Percentiles rank a stretch among this genome's conserved stretches.
These are phyloP conservation scores for Cyclocybe cylindracea DNA, from an alignment of 768 basidiomycete genomes.

Conservation along the genomic window DNA sequence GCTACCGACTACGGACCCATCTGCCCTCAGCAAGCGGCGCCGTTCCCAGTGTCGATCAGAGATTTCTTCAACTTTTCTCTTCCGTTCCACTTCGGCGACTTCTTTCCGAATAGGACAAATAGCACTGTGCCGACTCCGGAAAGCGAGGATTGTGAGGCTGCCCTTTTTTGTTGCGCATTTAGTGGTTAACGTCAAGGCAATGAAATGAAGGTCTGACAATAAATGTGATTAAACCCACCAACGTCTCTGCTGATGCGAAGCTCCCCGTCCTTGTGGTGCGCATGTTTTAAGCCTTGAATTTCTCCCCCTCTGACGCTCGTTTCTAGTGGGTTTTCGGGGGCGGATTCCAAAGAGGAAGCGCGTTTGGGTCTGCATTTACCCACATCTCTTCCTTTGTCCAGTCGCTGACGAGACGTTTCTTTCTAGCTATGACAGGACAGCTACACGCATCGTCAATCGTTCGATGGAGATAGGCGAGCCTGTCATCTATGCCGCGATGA, in stretches of 20 bases:
- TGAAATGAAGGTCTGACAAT: constrained; percentile 38
- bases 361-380: constrained; percentile 12
- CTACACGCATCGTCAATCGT: constrained; percentile 37
- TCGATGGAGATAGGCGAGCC: constrained; percentile 45
- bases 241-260: constrained; percentile 32
- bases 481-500: constrained; percentile 53
- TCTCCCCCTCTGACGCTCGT: background rate
- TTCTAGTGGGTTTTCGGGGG: constrained; percentile 46
- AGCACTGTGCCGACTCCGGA: background rate
- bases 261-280: constrained; percentile 53
- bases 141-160: constrained; percentile 19
- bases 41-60: constrained; percentile 1
- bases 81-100: background rate
- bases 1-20: constrained; percentile 44
- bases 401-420: background rate
- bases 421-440: constrained; percentile 39
- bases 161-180: background rate
- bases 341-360: constrained; percentile 28
- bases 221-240: constrained; percentile 45
- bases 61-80: constrained; percentile 6
- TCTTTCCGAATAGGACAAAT: background rate
- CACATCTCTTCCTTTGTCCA: background rate
- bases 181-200: background rate
- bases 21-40: constrained; percentile 36
- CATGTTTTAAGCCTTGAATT: background rate